Base-by-base conservation (phyloP, 2,329 filamentous ascomycete genomes). In the Mycocentrospora acerina region DNA sequence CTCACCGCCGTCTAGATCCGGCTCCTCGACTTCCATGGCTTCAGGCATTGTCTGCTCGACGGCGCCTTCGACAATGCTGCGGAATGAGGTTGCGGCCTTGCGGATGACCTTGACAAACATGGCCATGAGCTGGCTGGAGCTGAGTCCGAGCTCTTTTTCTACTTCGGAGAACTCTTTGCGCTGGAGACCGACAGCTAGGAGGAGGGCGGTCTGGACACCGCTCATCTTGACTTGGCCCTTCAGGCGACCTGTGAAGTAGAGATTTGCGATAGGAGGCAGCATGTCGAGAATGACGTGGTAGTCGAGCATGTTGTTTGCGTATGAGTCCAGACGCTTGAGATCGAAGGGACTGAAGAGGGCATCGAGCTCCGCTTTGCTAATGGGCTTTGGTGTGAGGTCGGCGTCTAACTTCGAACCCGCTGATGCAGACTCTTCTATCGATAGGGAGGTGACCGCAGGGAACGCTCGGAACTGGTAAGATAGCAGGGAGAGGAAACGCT, bases 101-200 rank as follows among this genome's bases (percentile, higher is more conserved):
- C 90, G 82, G 43, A 96, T 78, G 44, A 95, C 86, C 75, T 98
- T 98, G 66, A 95, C 88, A 68, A 98, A 97, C 86, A 97, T 95
- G 44, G 91, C 90, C 46, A 98, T 76, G 3, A 96, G 74, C 71
- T 97, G 93, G 29, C 83, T 85, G 2, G 81, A 78, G 1, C 81
- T 81, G 5, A 96, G 71, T 7, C 77, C 78, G 3, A 95, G 70
- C 60, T 98, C 93, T 47, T 84, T 82, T 46, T 90, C 85, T 7
- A 96, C 72, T 10, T 80, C 79, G 11, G 93, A 88, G 18, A 98
- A 74, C 26, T 86, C 84, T 72, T 97, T 97, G 52, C 87, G 82
- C 69, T 98, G 94, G 43, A 97, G 72, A 14, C 94, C 93, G n/a
- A 69, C 62, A 5, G 88, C 90, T n/a, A 97, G 78, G 12, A 98